Conservation (phyloP, 2,329 filamentous ascomycete species). For the Alternaria sp. region DNA sequence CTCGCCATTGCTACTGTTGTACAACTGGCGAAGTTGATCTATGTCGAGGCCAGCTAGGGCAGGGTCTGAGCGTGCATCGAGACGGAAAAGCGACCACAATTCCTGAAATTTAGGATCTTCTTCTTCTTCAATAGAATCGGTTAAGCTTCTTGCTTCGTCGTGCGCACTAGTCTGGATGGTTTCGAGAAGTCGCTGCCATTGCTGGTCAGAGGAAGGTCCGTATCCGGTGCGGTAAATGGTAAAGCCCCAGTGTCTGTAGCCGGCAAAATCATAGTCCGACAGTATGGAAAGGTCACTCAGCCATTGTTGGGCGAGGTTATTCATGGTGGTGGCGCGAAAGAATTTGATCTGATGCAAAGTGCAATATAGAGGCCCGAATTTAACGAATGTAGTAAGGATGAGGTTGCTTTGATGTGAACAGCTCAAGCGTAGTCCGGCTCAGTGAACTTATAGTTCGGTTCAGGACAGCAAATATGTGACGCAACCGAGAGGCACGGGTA, state of each 20-base stretch:
- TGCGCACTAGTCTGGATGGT: constrained; percentile 13
- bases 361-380: not conserved
- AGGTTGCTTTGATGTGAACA: not conserved
- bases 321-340: not conserved
- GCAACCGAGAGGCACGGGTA: no score
- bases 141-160: not conserved
- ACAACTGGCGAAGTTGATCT: constrained; percentile 22
- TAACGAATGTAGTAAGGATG: not conserved
- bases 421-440: not conserved
- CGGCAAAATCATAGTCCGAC: not conserved
- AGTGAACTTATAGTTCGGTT: no score
- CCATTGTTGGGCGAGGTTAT: not conserved
- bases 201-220: constrained; percentile 19
- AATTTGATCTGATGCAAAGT: not conserved
- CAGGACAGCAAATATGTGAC: no score
- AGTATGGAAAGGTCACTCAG: not conserved
- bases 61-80: constrained; percentile 23
- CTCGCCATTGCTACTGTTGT: constrained; percentile 12
- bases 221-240: constrained; percentile 28
- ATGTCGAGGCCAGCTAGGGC: constrained; percentile 17
- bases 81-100: constrained; percentile 20
- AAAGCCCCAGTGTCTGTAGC: constrained; percentile 21
- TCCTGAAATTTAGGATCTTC: constrained; percentile 15
- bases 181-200: constrained; percentile 23
- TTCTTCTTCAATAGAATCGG: not conserved